Percentiles rank a stretch among this genome's conserved stretches.
Conservation (phyloP, 108 stramenopile genomes). For the Epithemia pelagica region DNA sequence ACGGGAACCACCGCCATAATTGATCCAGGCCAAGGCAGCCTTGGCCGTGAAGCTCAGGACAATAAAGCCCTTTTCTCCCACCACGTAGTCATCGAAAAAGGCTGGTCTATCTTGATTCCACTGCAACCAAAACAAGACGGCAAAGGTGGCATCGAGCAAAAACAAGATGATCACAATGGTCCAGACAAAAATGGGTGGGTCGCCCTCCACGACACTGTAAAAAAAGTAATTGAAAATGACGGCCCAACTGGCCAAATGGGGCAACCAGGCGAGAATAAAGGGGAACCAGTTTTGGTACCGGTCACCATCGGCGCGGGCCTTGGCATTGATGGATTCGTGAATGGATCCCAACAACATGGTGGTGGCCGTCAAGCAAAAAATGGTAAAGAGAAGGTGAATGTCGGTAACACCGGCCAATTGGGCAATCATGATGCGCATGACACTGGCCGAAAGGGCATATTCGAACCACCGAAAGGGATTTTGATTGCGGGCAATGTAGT, state of each 20-base stretch:
- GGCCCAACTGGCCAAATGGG: slow-evolving; percentile 6
- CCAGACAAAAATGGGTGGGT: slow-evolving; percentile 9
- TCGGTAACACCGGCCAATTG: slow-evolving; percentile 28
- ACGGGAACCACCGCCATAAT: background rate
- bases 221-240: slow-evolving; percentile 12
- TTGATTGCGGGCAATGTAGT: slow-evolving; percentile 16
- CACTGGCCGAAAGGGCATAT: slow-evolving; percentile 16
- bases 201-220: background rate
- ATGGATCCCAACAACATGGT: slow-evolving; percentile 12
- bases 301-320: slow-evolving; percentile 9
- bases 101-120: slow-evolving; percentile 1
- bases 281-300: slow-evolving; percentile 4
- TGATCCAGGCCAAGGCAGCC: slow-evolving; percentile 14
- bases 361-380: slow-evolving; percentile 12
- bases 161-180: slow-evolving; percentile 15
- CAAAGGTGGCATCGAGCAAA: slow-evolving; percentile 12
- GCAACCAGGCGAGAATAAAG: slow-evolving; percentile 1
- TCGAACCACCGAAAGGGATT: slow-evolving; percentile 33
- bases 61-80: slow-evolving; percentile 15
- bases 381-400: slow-evolving; percentile 16
- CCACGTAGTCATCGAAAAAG: slow-evolving; percentile 8
- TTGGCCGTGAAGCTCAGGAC: slow-evolving; percentile 11
- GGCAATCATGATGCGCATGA: slow-evolving; percentile 32
- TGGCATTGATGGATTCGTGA: slow-evolving; percentile 12
- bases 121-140: slow-evolving; percentile 12